A percentile compares a stretch with the other conserved stretches of the same genome.
Evolutionary conservation across 345 rosid genomes (phyloP).

Genomic region (Citrus hindsii): DNA sequence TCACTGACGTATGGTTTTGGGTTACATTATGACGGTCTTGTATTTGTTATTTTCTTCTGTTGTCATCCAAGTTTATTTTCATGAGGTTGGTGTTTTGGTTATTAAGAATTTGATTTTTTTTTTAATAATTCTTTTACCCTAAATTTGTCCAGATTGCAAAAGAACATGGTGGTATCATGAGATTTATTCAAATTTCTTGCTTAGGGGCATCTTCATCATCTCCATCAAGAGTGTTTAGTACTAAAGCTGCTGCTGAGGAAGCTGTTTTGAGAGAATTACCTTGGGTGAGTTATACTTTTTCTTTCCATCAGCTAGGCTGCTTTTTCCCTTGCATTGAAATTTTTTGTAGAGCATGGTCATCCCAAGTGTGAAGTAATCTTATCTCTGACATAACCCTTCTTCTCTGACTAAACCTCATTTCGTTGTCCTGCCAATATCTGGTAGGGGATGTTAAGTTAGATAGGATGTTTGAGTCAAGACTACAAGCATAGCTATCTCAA

Average conservation of each 20-base stretch:
- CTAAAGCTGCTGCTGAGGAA: conserved; percentile 97
- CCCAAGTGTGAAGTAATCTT: neutral
- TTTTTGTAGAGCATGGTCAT: neutral
- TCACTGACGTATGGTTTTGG: neutral
- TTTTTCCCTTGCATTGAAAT: neutral
- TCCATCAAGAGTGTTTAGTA: conserved; percentile 67
- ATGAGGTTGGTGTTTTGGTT: neutral
- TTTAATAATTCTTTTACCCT: neutral
- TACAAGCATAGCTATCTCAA: neutral
- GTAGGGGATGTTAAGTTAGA: neutral
- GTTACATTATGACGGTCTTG: neutral
- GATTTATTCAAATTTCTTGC: conserved; percentile 94
- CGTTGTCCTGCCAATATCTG: neutral
- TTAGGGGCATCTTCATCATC: conserved; percentile 85
- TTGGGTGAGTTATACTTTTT: conserved; percentile 44
- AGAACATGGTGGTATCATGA: conserved; percentile 97
- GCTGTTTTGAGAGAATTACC: conserved; percentile 75
- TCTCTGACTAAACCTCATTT: neutral
- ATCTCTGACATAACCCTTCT: neutral
- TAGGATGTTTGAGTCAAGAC: neutral
- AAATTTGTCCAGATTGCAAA: conserved; percentile 66
- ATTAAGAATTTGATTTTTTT: neutral
- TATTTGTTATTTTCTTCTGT: neutral
- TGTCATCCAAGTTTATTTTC: neutral
- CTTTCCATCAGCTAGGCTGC: neutral